Conservation (phyloP, 2,329 filamentous ascomycete genomes). For the Apiospora pterosperma region DNA sequence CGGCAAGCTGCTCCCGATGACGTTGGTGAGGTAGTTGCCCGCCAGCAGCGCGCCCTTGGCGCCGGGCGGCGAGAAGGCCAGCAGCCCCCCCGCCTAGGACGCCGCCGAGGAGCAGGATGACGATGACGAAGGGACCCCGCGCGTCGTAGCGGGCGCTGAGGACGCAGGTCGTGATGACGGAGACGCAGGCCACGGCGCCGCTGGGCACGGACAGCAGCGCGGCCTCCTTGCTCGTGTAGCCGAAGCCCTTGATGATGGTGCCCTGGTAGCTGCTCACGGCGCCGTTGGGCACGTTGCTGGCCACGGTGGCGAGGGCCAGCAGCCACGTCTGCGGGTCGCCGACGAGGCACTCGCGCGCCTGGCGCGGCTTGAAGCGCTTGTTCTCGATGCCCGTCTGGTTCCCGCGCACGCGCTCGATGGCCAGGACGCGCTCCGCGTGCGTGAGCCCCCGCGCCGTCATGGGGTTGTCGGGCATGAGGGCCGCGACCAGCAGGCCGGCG, state of each 20-base stretch:
- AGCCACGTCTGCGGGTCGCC: constrained; percentile 22
- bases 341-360: constrained; percentile 19
- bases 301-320: constrained; percentile 17
- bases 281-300: constrained; percentile 29
- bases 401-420: constrained; percentile 22
- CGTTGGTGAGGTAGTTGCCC: constrained; percentile 41
- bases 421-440: constrained; percentile 20
- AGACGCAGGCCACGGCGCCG: constrained; percentile 38
- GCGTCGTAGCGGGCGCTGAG: constrained; percentile 33
- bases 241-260: constrained; percentile 39
- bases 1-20: constrained; percentile 38
- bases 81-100: constrained; percentile 41
- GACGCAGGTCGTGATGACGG: constrained; percentile 35
- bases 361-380: constrained; percentile 22
- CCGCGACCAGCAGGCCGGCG: constrained; percentile 16
- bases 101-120: constrained; percentile 40
- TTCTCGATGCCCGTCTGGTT: constrained; percentile 26
- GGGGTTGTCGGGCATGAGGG: constrained; percentile 22
- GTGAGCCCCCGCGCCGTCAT: constrained; percentile 19
- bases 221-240: constrained; percentile 38
- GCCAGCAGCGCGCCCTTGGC: constrained; percentile 37
- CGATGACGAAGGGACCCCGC: constrained; percentile 36
- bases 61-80: constrained; percentile 32
- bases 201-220: constrained; percentile 41
- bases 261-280: constrained; percentile 38